Conservation (phyloP, 768 basidiomycete species). For the Hygrocybe coccinea region DNA sequence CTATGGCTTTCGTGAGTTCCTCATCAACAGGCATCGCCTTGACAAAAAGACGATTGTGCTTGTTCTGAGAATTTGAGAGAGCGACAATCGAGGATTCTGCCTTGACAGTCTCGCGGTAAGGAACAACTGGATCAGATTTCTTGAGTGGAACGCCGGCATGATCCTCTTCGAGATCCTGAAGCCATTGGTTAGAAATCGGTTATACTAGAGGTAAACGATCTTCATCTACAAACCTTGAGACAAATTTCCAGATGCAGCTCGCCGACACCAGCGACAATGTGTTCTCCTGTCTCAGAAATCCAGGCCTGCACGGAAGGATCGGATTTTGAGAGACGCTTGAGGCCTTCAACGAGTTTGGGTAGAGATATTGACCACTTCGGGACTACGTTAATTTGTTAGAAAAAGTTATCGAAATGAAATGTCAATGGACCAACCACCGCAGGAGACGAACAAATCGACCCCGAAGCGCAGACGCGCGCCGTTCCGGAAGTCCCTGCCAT, state of each 20-base stretch:
- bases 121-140: conserved; percentile 96
- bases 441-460: conserved; percentile 95
- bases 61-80: conserved; percentile 99
- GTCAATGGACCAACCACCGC: conserved; percentile 72
- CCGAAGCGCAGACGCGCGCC: conserved; percentile 95
- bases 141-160: conserved; percentile 99
- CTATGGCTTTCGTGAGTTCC: conserved; percentile 90
- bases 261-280: conserved; percentile 99
- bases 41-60: conserved; percentile 97
- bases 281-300: conserved; percentile 90
- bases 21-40: conserved; percentile 93
- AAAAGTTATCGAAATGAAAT: neutral
- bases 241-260: conserved; percentile 99
- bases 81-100: conserved; percentile 93
- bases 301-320: conserved; percentile 98
- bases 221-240: conserved; percentile 71
- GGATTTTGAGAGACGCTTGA: conserved; percentile 99
- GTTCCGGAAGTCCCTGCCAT: conserved; percentile 97
- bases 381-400: conserved; percentile 34
- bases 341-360: conserved; percentile 99
- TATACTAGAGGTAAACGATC: neutral
- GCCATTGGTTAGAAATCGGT: conserved; percentile 1
- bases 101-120: conserved; percentile 96
- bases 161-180: conserved; percentile 95
- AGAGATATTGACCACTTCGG: conserved; percentile 94